phyloP scores from a whole-genome alignment of 495 filamentous ascomycete genomes.

The Talaromyces wortmannii region DNA sequence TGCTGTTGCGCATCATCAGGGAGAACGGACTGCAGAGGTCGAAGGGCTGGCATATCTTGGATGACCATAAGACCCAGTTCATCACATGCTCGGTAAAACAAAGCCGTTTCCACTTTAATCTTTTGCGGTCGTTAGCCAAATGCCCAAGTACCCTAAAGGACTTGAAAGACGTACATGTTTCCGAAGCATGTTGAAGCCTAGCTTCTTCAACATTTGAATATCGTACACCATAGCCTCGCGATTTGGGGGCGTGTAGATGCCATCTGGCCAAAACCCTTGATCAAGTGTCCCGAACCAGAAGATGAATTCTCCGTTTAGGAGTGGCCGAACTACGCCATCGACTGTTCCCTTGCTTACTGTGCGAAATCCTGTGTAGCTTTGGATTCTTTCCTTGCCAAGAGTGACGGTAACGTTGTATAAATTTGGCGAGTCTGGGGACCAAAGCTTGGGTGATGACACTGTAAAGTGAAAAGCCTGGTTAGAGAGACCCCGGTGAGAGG shows the following conservation, averaged over 20 bases:
- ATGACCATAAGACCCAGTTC: slow-evolving; percentile 56
- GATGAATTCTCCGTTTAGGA: slow-evolving; percentile 57
- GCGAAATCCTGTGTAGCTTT: slow-evolving; percentile 63
- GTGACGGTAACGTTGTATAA: slow-evolving; percentile 56
- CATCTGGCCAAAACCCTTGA: slow-evolving; percentile 66
- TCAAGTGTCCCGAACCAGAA: slow-evolving; percentile 64
- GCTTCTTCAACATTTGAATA: slow-evolving; percentile 48
- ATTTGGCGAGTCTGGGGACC: slow-evolving; percentile 53
- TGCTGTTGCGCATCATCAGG: slow-evolving; percentile 43
- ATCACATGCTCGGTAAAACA: slow-evolving; percentile 62
- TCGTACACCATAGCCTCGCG: slow-evolving; percentile 61
- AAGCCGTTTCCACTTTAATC: slow-evolving; percentile 62
- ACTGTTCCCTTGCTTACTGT: slow-evolving; percentile 47
- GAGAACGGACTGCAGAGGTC: slow-evolving; percentile 22
- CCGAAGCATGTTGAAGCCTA: slow-evolving; percentile 62
- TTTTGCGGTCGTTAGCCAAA: slow-evolving; percentile 11
- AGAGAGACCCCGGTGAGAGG: slow-evolving; percentile 28
- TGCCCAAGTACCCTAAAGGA: neutral
- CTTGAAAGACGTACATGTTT: slow-evolving; percentile 47
- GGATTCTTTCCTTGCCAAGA: slow-evolving; percentile 45
- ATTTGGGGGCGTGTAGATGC: slow-evolving; percentile 53
- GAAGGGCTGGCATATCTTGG: slow-evolving; percentile 62
- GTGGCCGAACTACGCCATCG: slow-evolving; percentile 51
- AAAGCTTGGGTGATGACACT: slow-evolving; percentile 44
- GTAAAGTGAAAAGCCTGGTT: slow-evolving; percentile 44